phyloP scores from a whole-genome alignment of 2,329 filamentous ascomycete genomes.

The Pseudohalonectria lignicola region DNA sequence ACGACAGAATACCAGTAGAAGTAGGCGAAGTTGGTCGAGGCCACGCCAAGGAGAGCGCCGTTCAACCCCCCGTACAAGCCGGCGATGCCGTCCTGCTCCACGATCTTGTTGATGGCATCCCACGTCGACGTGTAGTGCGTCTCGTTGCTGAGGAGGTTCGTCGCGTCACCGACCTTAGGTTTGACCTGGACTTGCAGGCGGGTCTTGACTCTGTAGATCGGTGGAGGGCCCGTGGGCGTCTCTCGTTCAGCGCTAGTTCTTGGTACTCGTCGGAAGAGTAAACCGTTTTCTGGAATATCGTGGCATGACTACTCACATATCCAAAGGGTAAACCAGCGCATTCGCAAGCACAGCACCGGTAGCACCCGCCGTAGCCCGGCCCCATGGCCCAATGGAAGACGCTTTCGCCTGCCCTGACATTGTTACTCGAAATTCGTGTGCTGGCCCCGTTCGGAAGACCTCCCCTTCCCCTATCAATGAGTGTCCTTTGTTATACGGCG shows the following conservation, averaged over 20 bases:
- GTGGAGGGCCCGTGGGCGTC: no score
- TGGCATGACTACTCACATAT: conserved; percentile 94
- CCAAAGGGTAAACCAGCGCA: conserved; percentile 87
- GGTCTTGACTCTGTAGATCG: conserved; percentile 81
- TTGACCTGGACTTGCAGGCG: conserved; percentile 92
- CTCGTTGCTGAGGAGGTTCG: conserved; percentile 35
- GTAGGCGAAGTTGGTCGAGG: conserved; percentile 97
- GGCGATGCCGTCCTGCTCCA: conserved; percentile 63
- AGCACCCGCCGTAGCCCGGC: conserved; percentile 81
- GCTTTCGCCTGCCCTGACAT: conserved; percentile 55
- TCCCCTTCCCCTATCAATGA: no score
- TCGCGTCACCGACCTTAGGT: conserved; percentile 32
- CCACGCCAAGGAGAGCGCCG: conserved; percentile 80
- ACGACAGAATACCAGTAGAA: conserved; percentile 98
- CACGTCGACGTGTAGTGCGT: conserved; percentile 77
- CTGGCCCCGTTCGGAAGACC: no score
- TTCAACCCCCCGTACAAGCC: conserved; percentile 86
- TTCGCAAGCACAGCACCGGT: conserved; percentile 92
- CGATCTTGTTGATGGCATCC: conserved; percentile 80
- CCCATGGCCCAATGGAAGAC: conserved; percentile 75
- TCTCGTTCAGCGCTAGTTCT: not conserved
- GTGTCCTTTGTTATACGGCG: no score
- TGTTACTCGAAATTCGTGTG: no score
- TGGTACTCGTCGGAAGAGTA: no score
- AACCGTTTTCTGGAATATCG: no score